Evolutionary conservation across 2,329 filamentous ascomycete genomes (phyloP), one percentile per base, ranked within the genome.

Genomic region (Elsinoe necatrix): DNA sequence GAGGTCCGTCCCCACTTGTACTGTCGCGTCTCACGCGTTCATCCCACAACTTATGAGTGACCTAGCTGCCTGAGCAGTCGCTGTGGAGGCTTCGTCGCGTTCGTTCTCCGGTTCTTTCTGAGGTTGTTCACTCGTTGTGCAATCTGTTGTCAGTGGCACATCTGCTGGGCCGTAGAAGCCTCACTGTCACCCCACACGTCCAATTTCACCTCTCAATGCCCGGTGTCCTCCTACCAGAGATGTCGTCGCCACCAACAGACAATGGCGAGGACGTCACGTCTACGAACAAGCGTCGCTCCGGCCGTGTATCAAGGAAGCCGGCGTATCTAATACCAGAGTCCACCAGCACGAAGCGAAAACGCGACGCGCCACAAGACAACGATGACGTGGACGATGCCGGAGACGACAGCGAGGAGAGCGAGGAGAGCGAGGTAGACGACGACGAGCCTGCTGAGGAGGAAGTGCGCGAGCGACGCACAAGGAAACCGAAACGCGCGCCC

Each of bases 371-470:
- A 27, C 63, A 64, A n/a, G 68, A 69, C 4, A 63, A 61, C n/a
- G 59, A 62, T 23, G 62, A 67, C 23, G 67, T 64, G 29, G 69
- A 70, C n/a, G 68, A 62, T 20, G 62, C 62, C 18, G 67, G 67
- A 9, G 61, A 64, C 3, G 61, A 67, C 12, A 67, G 61, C 35
- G 62, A 68, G 6, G 64, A 63, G 2, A 63, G 63, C n/a, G 65
- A 67, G 27, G 68, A 67, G 20, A 69, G 72, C 4, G 69, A 72
- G 9, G 66, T 65, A 9, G 72, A 68, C 41, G 57, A 64, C 21
- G 61, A 57, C 20, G 69, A 69, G 57, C 69, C 76, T 14, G 74
- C 75, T 45, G 77, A 78, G 63, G 77, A 80, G 62, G 77, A 78
- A 65, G 52, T 76, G 18, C 71, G 71, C 58, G 75, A 75, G 59